Evolutionary conservation across 2,329 filamentous ascomycete genomes (phyloP), one percentile per base, ranked within the genome.

Genomic region (Fusarium protoensiforme): DNA sequence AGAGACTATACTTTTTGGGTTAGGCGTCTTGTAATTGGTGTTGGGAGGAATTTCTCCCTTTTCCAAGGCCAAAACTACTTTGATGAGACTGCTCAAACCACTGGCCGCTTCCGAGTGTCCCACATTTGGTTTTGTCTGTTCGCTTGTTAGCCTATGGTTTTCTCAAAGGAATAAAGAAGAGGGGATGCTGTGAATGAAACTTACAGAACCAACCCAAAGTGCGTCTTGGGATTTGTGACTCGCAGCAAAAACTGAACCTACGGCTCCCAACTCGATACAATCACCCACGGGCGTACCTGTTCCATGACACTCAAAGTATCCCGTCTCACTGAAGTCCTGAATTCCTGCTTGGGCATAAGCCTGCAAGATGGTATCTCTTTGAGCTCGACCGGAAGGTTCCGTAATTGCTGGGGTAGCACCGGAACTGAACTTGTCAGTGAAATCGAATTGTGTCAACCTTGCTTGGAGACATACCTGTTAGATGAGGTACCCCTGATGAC

Each of bases 351-450:
- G 60, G 11, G 68, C 46, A 56, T 79, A 68, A 7, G 77, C 78
- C 65, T 64, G 82, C 70, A n/a, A 11, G 43, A 79, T 78, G 4
- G 82, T 65, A 82, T 78, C 78, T 2, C 80, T 78, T 64, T 89
- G 87, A 2, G 84, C 83, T 1, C 78, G 76, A 0, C 78, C 77
- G 39, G 81, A 88, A 0, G 89, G 89, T 64, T 87, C 82, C 0
- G 88, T 89, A 61, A 91, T 87, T 3, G 87, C 87, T 72, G 75
- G 84, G 3, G 80, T 81, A 3, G 75, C 80, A 20, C 87, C 87
- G 60, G 91, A 89, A 38, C 75, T 78, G 14, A 29, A 18, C n/a
- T 43, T 43, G 60, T 77, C 35, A 76, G 67, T 43, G 2, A 35
- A 38, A 18, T 29, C 14, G 2, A 54, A 64, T 59, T 46, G 29